Evolutionary conservation across 129 eudicot species (phyloP).

Genomic region (sunflower (Helianthus annuus)): DNA sequence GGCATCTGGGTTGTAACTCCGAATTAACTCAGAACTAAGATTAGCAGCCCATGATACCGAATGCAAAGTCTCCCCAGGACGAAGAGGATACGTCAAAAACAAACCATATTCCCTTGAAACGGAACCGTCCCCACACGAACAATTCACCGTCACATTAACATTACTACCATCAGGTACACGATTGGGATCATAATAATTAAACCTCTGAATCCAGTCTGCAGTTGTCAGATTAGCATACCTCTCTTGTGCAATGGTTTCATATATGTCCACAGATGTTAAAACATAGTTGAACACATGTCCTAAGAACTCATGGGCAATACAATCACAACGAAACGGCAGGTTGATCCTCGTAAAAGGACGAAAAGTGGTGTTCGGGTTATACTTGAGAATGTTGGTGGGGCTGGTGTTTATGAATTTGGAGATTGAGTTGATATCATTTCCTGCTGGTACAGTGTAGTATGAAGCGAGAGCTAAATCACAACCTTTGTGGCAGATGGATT

Average conservation of each 20-base stretch:
- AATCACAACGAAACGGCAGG: slow-evolving; percentile 69
- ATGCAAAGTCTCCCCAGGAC: slow-evolving; percentile 46
- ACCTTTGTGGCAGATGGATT: slow-evolving; percentile 25
- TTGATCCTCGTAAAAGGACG: slow-evolving; percentile 45
- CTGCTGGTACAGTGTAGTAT: slow-evolving; percentile 34
- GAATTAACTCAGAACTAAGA: slow-evolving; percentile 42
- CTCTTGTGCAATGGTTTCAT: slow-evolving; percentile 33
- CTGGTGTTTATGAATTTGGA: slow-evolving; percentile 17
- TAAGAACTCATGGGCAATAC: slow-evolving; percentile 41
- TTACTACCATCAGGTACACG: slow-evolving; percentile 47
- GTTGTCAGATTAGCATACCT: slow-evolving; percentile 70
- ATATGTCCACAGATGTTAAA: slow-evolving; percentile 44
- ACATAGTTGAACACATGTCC: slow-evolving; percentile 57
- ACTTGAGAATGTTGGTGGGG: slow-evolving; percentile 15
- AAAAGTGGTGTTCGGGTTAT: slow-evolving; percentile 46
- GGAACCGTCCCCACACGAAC: slow-evolving; percentile 67
- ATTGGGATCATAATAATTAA: slow-evolving; percentile 38
- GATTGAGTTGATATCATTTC: slow-evolving; percentile 26
- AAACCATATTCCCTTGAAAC: slow-evolving; percentile 65
- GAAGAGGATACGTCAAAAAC: slow-evolving; percentile 74
- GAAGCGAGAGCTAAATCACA: slow-evolving; percentile 71
- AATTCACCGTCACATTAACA: slow-evolving; percentile 62
- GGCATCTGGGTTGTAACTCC: slow-evolving; percentile 51
- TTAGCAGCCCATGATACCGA: slow-evolving; percentile 43
- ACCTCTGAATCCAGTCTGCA: slow-evolving; percentile 32